phyloP scores from a whole-genome alignment of 257 asterid genomes.

The Craterostigma plantagineum region DNA sequence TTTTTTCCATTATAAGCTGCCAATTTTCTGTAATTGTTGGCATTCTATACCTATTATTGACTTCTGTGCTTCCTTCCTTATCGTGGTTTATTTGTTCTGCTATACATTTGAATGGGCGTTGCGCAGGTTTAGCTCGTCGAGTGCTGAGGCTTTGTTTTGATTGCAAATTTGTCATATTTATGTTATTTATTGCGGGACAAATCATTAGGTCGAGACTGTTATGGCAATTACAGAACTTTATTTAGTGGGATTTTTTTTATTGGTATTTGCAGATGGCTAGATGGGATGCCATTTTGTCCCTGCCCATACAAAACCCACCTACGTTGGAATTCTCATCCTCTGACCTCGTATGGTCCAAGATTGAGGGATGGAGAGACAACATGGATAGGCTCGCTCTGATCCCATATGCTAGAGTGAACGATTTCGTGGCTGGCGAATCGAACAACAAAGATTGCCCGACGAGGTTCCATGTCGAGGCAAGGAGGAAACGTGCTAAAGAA shows the following conservation, averaged over 20 bases:
- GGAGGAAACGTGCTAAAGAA: slow-evolving; percentile 49
- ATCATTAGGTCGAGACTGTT: no score
- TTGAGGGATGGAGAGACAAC: slow-evolving; percentile 89
- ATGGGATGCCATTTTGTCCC: slow-evolving; percentile 88
- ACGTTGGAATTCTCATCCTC: slow-evolving; percentile 57
- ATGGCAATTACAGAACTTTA: no score
- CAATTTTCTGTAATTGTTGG: no score
- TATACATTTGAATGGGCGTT: no score
- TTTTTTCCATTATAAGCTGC: no score
- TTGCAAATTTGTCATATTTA: no score
- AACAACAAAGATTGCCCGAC: slow-evolving; percentile 80
- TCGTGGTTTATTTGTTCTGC: no score
- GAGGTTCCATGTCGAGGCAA: slow-evolving; percentile 83
- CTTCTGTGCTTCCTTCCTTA: no score
- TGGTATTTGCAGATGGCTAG: slow-evolving; percentile 75
- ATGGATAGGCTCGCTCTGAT: slow-evolving; percentile 69
- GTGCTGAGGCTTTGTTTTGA: no score
- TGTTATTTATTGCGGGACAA: no score
- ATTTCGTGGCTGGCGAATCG: slow-evolving; percentile 86
- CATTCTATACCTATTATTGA: no score
- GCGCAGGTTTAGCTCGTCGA: no score
- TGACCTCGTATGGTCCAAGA: slow-evolving; percentile 89
- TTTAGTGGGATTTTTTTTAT: not conserved
- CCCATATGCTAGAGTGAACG: slow-evolving; percentile 75
- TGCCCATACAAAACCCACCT: slow-evolving; percentile 93